Evolutionary conservation across 2,329 filamentous ascomycete species (phyloP).

Genomic region (Alternaria dauci): DNA sequence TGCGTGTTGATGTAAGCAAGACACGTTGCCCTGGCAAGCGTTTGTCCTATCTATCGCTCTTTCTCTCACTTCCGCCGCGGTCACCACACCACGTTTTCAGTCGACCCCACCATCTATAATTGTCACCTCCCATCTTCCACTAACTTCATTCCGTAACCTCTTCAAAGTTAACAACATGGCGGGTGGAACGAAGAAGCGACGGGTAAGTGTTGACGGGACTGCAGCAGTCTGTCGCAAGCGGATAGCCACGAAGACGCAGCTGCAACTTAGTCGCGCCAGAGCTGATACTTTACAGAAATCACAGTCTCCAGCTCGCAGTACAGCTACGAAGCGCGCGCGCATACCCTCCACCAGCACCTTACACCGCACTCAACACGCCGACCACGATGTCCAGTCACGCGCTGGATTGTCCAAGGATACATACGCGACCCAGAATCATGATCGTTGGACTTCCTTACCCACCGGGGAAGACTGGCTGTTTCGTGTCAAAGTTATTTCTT

Average conservation of each 20-base stretch:
- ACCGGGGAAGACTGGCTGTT: constrained; percentile 34
- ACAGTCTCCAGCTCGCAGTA: neutral
- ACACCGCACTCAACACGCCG: neutral
- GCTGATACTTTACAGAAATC: constrained; percentile 5
- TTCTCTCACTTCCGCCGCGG: neutral
- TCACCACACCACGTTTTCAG: neutral
- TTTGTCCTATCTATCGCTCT: too few species aligned
- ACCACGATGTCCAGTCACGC: neutral
- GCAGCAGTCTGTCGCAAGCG: too few species aligned
- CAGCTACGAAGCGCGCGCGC: constrained; percentile 9
- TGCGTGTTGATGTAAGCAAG: neutral
- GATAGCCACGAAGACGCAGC: too few species aligned
- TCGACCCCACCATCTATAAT: neutral
- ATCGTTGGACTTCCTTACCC: constrained; percentile 2
- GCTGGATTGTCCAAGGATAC: constrained; percentile 2
- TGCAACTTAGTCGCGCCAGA: neutral
- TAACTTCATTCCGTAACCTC: too few species aligned
- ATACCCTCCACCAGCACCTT: neutral
- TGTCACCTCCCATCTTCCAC: neutral
- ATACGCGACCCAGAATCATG: constrained; percentile 4
- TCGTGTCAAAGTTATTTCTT: constrained; percentile 34
- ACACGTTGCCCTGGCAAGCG: neutral
- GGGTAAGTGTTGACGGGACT: neutral
- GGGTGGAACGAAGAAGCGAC: constrained; percentile 12
- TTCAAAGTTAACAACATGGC: constrained; percentile 9